Evolutionary conservation across 179 eudicot genomes (phyloP).

Genomic region (Corrigiola litoralis): DNA sequence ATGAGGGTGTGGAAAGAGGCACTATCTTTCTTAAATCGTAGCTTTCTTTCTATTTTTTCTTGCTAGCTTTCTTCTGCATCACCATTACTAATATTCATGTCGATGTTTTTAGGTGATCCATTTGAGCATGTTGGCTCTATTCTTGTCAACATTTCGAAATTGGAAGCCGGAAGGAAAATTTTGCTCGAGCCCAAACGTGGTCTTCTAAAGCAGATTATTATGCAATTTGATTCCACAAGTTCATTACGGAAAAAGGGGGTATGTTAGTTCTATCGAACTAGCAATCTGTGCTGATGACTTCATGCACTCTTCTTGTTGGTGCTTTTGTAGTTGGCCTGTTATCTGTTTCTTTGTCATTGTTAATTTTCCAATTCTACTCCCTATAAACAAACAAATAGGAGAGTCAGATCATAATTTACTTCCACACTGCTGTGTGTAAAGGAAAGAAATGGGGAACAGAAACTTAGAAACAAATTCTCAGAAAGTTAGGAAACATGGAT

Average conservation of each 20-base stretch:
- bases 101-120: slow-evolving; percentile 59
- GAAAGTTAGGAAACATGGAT: too few species aligned
- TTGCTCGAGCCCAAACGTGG: slow-evolving; percentile 86
- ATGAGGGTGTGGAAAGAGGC: too few species aligned
- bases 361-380: neutral
- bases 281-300: neutral
- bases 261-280: slow-evolving; percentile 17
- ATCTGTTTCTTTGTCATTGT: neutral
- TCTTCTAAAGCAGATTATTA: slow-evolving; percentile 75
- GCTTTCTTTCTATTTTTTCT: neutral
- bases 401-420: neutral
- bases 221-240: slow-evolving; percentile 86
- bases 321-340: neutral
- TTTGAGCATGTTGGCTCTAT: slow-evolving; percentile 94
- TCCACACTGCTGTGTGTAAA: too few species aligned
- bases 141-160: slow-evolving; percentile 81
- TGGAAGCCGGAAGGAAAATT: slow-evolving; percentile 71
- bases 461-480: too few species aligned
- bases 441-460: too few species aligned
- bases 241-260: slow-evolving; percentile 82
- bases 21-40: neutral
- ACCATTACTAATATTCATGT: neutral
- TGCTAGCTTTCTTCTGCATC: neutral
- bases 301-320: slow-evolving; percentile 1
- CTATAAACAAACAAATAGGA: neutral